Evolutionary conservation across 129 eudicot genomes (phyloP).

Genomic region (Escallonia rubra): DNA sequence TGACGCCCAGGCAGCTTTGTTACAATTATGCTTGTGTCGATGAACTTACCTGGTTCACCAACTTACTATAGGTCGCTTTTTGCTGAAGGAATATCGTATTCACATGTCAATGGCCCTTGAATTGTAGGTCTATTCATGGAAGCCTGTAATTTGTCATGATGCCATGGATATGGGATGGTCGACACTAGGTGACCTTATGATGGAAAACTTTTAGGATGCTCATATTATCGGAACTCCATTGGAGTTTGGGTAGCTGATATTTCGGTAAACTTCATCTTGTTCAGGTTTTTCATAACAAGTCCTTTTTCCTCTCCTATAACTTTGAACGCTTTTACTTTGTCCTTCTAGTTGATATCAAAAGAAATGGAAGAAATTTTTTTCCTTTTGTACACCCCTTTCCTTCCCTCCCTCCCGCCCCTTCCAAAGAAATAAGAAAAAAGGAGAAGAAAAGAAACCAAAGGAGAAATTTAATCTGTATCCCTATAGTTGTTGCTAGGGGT

Average conservation of each 20-base stretch:
- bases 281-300: background rate
- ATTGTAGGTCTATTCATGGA: constrained; percentile 92
- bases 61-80: background rate
- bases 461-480: no score
- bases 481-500: no score
- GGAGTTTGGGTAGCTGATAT: constrained; percentile 90
- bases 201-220: constrained; percentile 80
- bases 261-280: constrained; percentile 39
- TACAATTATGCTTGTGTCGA: no score
- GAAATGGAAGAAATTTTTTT: no score
- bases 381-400: no score
- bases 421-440: no score
- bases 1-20: no score
- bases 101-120: constrained; percentile 9
- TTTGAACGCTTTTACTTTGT: no score
- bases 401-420: no score
- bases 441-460: no score
- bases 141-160: constrained; percentile 90
- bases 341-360: no score
- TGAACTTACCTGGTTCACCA: no score
- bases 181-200: constrained; percentile 76
- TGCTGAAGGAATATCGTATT: background rate
- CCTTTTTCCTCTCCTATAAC: background rate
- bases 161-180: constrained; percentile 84
- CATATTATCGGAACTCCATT: constrained; percentile 70